These are phyloP conservation scores for Schizothecium vesticola DNA, from an alignment of 495 filamentous ascomycete genomes.

Conservation along the genomic window DNA sequence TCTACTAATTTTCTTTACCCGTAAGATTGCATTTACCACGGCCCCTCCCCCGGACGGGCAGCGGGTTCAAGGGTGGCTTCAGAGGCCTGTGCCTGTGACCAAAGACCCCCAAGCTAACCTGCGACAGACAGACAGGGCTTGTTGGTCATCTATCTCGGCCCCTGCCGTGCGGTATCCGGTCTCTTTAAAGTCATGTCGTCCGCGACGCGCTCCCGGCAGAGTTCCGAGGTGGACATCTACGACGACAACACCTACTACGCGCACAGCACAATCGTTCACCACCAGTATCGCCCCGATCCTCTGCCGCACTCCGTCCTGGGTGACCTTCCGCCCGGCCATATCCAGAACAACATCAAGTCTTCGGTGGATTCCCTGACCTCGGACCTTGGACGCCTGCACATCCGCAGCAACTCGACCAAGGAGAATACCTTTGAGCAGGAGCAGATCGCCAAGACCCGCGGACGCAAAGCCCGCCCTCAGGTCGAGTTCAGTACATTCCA, in stretches of 20 bases:
- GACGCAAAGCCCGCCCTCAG: slow-evolving; percentile 11
- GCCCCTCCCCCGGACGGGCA: slow-evolving; percentile 13
- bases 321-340: slow-evolving; percentile 29
- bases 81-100: slow-evolving; percentile 10
- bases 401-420: slow-evolving; percentile 18
- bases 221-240: slow-evolving; percentile 20
- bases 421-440: slow-evolving; percentile 17
- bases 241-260: slow-evolving; percentile 6
- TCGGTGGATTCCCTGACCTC: slow-evolving; percentile 27
- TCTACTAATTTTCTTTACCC: slow-evolving; percentile 26
- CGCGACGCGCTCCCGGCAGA: slow-evolving; percentile 13
- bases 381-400: slow-evolving; percentile 29
- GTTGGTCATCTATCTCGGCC: slow-evolving; percentile 17
- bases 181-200: slow-evolving; percentile 27
- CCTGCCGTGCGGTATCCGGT: slow-evolving; percentile 7
- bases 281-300: slow-evolving; percentile 3
- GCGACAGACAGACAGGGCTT: slow-evolving; percentile 8
- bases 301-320: slow-evolving; percentile 19
- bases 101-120: not conserved
- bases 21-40: slow-evolving; percentile 29
- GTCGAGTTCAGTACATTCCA: slow-evolving; percentile 8
- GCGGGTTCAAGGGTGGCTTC: slow-evolving; percentile 8
- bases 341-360: slow-evolving; percentile 25
- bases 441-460: slow-evolving; percentile 3
- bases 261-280: slow-evolving; percentile 14